These are phyloP conservation scores for Abrus pulchellus DNA, from an alignment of 306 rosid species.

Conservation along the genomic window DNA sequence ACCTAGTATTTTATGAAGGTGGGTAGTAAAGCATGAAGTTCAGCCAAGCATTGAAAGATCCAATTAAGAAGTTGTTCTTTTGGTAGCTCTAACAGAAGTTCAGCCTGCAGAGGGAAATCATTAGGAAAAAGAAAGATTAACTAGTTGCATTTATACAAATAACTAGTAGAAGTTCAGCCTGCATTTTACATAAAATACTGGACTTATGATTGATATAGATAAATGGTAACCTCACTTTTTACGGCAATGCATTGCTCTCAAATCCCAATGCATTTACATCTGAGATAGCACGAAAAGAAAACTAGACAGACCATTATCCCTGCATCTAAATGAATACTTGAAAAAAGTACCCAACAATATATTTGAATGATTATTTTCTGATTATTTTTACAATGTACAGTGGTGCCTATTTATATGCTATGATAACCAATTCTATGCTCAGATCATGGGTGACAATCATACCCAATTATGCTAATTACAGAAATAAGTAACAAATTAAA, in stretches of 20 bases:
- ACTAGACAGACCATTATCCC: not conserved
- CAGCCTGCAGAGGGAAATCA: conserved; percentile 71
- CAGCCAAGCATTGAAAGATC: conserved; percentile 92
- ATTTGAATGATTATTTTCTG: too few relatives aligned
- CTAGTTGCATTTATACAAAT: conserved; percentile 2
- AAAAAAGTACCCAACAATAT: too few relatives aligned
- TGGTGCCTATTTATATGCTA: too few relatives aligned
- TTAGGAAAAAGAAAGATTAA: conserved; percentile 14
- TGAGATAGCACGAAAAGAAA: conserved; percentile 13
- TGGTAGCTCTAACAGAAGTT: conserved; percentile 93
- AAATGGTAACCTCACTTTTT: conserved; percentile 34
- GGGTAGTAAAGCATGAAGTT: conserved; percentile 92
- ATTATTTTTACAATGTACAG: too few relatives aligned
- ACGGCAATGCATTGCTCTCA: conserved; percentile 21
- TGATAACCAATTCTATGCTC: too few relatives aligned
- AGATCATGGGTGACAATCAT: too few relatives aligned
- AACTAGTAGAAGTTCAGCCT: not conserved
- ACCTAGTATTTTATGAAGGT: conserved; percentile 80
- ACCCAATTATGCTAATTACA: too few relatives aligned
- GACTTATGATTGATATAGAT: conserved; percentile 12
- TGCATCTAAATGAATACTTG: not conserved
- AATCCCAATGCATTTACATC: conserved; percentile 5
- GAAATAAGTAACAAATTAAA: too few relatives aligned
- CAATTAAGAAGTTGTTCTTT: conserved; percentile 92
- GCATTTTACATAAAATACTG: not conserved